Base-by-base conservation (phyloP, 768 basidiomycete species). In the Boletus edulis region DNA sequence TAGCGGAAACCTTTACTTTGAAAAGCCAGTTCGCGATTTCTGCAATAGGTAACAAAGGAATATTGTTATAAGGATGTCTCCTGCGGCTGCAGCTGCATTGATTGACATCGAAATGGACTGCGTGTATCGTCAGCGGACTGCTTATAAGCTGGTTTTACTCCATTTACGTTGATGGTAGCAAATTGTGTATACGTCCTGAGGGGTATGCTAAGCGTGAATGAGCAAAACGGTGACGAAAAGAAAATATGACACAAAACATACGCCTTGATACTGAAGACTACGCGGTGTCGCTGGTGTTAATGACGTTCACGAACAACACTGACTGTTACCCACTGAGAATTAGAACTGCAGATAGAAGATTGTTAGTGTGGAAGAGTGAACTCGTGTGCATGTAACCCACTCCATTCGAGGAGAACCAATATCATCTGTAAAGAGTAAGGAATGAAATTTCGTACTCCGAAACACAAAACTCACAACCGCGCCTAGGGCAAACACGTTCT, bases 11-110 rank as follows among this genome's bases (percentile, higher is more conserved):
- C 9, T 8, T 37, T 20, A 61, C 81, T 67, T 78, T 48, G 69
- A 72, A 65, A 83, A 83, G 3, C 80, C 80, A 5, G 82, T 82
- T 10, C 81, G 72, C 2, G 80, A 76, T 15, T 54, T 69, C 17
- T 79, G 77, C 29, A 85, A 67, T 52, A 84, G 58, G 39, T 64
- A 60, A 49, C 78, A 79, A 3, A 85, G 73, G 20, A 73, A 75
- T 14, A 54, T 50, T 0, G 83, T 79, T 29, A 84, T 83, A 9
- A 79, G 54, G 13, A 81, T 60, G 41, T 84, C 82, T 1, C 74
- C 74, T 12, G 71, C 69, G 0, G 78, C 78, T 1, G 81, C 77
- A 3, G 79, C 65, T 0, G 74, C 81, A 58, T 84, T 84, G 59
- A 49, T 31, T 18, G 34, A 1, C 53, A 37, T 43, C 20, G 52